These are phyloP conservation scores for Crotalaria pallida DNA, from an alignment of 306 rosid genomes.

Conservation along the genomic window DNA sequence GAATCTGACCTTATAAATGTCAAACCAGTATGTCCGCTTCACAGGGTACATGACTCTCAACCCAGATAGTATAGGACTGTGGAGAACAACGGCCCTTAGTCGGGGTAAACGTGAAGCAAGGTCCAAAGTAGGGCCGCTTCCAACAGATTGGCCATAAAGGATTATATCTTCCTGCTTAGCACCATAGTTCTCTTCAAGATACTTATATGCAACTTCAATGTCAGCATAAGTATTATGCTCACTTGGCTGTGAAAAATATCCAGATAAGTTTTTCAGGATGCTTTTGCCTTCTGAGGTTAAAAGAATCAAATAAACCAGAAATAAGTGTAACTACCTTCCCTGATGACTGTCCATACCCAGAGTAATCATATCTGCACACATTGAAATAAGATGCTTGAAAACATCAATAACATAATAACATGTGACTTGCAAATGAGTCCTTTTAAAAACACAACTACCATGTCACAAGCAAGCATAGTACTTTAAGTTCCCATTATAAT, in stretches of 20 bases:
- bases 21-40: slow-evolving; percentile 87
- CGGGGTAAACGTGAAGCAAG: slow-evolving; percentile 70
- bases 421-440: not conserved
- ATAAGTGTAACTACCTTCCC: slow-evolving; percentile 59
- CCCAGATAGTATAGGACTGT: slow-evolving; percentile 87
- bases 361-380: slow-evolving; percentile 75
- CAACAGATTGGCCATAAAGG: slow-evolving; percentile 91
- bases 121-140: slow-evolving; percentile 87
- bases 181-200: slow-evolving; percentile 80
- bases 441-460: not conserved
- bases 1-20: slow-evolving; percentile 75
- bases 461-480: not conserved
- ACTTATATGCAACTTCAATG: slow-evolving; percentile 83
- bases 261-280: slow-evolving; percentile 1
- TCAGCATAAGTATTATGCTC: slow-evolving; percentile 91
- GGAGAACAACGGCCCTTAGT: slow-evolving; percentile 78
- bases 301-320: slow-evolving; percentile 13
- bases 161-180: slow-evolving; percentile 76
- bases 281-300: not conserved
- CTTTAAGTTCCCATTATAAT: not conserved
- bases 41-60: slow-evolving; percentile 94
- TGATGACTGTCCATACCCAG: slow-evolving; percentile 87
- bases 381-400: slow-evolving; percentile 20
- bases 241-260: slow-evolving; percentile 61
- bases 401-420: not conserved